phyloP scores from a whole-genome alignment of 1,284 basidiomycete species.

The Sutorius eximius region DNA sequence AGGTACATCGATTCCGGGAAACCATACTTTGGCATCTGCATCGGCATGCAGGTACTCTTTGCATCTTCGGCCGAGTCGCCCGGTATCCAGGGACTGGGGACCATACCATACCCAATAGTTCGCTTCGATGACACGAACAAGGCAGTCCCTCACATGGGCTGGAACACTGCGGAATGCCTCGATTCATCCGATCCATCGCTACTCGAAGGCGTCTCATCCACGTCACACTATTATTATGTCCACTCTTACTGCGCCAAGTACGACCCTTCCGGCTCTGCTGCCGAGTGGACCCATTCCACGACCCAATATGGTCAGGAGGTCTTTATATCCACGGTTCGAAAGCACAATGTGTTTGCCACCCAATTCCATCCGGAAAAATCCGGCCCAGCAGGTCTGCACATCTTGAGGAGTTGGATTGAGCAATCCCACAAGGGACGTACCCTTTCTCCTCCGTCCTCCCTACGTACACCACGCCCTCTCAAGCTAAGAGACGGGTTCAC shows the following conservation, averaged over 20 bases:
- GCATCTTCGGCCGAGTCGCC: conserved; percentile 78
- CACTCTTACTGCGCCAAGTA: conserved; percentile 91
- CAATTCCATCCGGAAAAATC: conserved; percentile 99
- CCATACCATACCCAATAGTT: conserved; percentile 71
- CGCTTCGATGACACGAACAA: conserved; percentile 73
- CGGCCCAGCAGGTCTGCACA: conserved; percentile 83
- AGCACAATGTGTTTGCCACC: conserved; percentile 87
- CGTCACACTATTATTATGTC: conserved; percentile 89
- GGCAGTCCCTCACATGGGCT: conserved; percentile 97
- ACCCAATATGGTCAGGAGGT: conserved; percentile 93
- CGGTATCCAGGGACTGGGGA: conserved; percentile 60
- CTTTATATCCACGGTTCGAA: conserved; percentile 87
- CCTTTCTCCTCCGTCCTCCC: conserved; percentile 27
- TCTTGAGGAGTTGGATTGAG: conserved; percentile 84
- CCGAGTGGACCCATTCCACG: conserved; percentile 80
- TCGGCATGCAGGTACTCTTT: conserved; percentile 97
- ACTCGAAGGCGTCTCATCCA: conserved; percentile 35
- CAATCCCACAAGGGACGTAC: conserved; percentile 47
- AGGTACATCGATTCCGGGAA: conserved; percentile 86
- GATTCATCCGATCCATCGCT: conserved; percentile 38
- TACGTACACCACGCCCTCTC: conserved; percentile 40
- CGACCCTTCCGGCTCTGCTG: conserved; percentile 55
- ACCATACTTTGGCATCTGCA: conserved; percentile 98
- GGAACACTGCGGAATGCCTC: conserved; percentile 77
- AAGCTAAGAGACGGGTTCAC: conserved; percentile 68